Evolutionary conservation across 805 yeast species (phyloP).

Genomic region (Cyberlindnera euphorbiiphila): DNA sequence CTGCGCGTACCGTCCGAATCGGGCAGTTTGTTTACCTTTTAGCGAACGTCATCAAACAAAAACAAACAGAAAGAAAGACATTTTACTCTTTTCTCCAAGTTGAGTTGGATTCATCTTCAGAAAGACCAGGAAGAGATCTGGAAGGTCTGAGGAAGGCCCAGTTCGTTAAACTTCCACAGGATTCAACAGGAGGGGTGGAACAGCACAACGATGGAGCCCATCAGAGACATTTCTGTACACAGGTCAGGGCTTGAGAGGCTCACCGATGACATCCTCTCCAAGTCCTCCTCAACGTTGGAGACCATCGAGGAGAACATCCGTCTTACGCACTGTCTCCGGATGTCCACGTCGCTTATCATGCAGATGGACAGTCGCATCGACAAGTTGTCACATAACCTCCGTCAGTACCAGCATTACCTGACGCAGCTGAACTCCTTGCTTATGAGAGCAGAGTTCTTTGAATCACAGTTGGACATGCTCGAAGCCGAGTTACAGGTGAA

Average conservation of each 20-base stretch:
- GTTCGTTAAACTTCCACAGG: too few species aligned
- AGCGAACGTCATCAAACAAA: conserved; percentile 1
- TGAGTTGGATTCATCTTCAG: too few species aligned
- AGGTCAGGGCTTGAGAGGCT: conserved; percentile 19
- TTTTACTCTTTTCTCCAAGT: too few species aligned
- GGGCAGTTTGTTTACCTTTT: conserved; percentile 10
- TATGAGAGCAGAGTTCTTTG: conserved; percentile 30
- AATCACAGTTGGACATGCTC: conserved; percentile 27
- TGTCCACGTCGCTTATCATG: conserved; percentile 17
- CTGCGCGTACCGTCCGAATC: conserved; percentile 10
- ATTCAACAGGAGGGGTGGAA: too few species aligned
- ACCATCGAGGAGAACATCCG: conserved; percentile 25
- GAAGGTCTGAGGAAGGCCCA: too few species aligned
- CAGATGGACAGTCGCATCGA: conserved; percentile 23
- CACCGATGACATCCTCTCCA: conserved; percentile 20
- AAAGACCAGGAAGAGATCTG: too few species aligned
- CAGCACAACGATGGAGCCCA: conserved; percentile 4
- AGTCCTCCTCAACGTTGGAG: conserved; percentile 18
- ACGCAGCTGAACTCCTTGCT: conserved; percentile 27
- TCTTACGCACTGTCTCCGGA: conserved; percentile 20
- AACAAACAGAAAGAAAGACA: too few species aligned
- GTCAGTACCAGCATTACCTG: conserved; percentile 29
- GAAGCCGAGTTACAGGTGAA: conserved; percentile 24
- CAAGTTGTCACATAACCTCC: conserved; percentile 19
- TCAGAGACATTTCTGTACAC: conserved; percentile 13